These are phyloP conservation scores for Ustanciosporium gigantosporum DNA, from an alignment of 1,284 basidiomycete species.

Conservation along the genomic window DNA sequence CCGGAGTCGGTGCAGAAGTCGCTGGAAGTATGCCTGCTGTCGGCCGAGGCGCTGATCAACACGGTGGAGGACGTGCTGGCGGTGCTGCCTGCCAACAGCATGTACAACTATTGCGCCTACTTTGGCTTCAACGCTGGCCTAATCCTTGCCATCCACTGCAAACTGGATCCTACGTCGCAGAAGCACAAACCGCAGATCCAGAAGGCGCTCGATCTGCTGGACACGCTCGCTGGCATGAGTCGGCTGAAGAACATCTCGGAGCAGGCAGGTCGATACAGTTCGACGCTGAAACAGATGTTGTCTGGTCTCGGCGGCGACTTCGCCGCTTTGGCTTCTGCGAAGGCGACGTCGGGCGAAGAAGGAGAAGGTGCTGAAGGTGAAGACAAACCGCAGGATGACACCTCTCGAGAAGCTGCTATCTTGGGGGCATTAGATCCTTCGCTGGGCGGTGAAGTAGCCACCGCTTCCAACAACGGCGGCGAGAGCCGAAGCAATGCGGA, in stretches of 20 bases:
- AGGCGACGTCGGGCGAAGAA: conserved; percentile 5
- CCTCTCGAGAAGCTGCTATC: conserved; percentile 7
- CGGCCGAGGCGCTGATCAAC: conserved; percentile 40
- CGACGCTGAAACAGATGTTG: conserved; percentile 45
- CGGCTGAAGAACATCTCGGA: conserved; percentile 43
- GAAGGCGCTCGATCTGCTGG: conserved; percentile 41
- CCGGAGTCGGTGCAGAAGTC: conserved; percentile 42
- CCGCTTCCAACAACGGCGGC: conserved; percentile 4
- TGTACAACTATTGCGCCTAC: conserved; percentile 45
- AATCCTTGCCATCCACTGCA: conserved; percentile 44
- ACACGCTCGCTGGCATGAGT: conserved; percentile 24
- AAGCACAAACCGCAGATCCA: conserved; percentile 46
- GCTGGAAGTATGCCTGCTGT: conserved; percentile 42
- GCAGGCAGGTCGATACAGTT: conserved; percentile 46
- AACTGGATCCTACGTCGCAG: conserved; percentile 31
- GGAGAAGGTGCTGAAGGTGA: not conserved
- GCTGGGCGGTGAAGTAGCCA: conserved; percentile 6
- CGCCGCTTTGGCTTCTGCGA: conserved; percentile 10
- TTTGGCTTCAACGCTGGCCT: conserved; percentile 46
- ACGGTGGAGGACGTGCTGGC: conserved; percentile 38
- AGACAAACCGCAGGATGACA: conserved; percentile 2
- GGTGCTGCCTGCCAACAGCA: conserved; percentile 22
- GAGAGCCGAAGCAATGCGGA: conserved; percentile 15
- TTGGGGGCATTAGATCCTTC: conserved; percentile 25
- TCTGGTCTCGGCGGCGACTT: conserved; percentile 27